Evolutionary conservation across 805 yeast species (phyloP), one percentile per base, ranked within the genome.

Genomic region (Lipomyces mesembrius): DNA sequence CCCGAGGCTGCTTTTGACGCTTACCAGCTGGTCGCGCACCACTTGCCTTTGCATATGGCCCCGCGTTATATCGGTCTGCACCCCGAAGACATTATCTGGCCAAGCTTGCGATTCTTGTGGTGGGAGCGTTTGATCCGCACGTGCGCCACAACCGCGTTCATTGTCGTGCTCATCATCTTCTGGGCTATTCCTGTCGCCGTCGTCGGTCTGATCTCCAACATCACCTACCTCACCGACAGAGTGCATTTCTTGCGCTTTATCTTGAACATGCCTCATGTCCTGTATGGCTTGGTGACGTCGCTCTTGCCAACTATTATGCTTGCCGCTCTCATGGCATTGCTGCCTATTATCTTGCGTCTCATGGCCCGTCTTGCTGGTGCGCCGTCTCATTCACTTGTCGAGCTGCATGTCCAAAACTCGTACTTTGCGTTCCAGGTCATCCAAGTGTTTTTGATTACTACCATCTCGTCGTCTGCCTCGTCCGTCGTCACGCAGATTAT

Each of bases 131-230:
- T 83, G 56, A 69, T 84, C 27, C 88, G 87, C 80, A 83, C 82
- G 65, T 64, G 84, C 29, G 79, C 84, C 62, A 94, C 96, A 1
- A 81, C 90, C 17, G 74, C 79, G 3, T 73, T 78, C 64, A 80
- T 92, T 60, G 82, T 90, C 74, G 86, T 90, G 32, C 80, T 88
- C 78, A 87, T 94, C 68, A 85, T 94, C 59, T 92, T 92, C 79
- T 94, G 98, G 98, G 88, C 97, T 55, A 87, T 94, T 73, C 99
- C 99, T 9, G 98, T 94, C 52, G 97, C 98, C n/a, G 92, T 92
- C 74, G 97, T 94, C 61, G 98, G 98, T 85, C 84, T 87, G 73
- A 88, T 95, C 71, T 94, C 98, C 29, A 95, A 94, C 79, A 85
- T 94, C 72, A 87, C 88, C 71, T 88, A 84, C 75, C 82, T 92